These are phyloP conservation scores for Cephaloascus fragrans DNA, from an alignment of 805 yeast genomes.

Conservation along the genomic window DNA sequence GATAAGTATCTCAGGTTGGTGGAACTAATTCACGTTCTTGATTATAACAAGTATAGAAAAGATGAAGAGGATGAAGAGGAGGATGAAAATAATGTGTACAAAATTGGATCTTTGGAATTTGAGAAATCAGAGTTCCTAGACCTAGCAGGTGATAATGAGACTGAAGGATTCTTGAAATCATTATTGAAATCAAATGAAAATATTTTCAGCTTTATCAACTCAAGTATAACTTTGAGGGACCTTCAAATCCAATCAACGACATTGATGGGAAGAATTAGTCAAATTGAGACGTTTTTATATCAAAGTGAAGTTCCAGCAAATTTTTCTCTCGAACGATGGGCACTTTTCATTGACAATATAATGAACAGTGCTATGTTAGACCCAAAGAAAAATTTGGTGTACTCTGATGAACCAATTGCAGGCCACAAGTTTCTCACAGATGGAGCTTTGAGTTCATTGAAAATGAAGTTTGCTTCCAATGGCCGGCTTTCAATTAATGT, in stretches of 20 bases:
- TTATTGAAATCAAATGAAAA: constrained; percentile 18
- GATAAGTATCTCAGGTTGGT: constrained; percentile 56
- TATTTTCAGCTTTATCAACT: constrained; percentile 22
- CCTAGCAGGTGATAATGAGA: constrained; percentile 24
- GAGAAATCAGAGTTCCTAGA: constrained; percentile 30
- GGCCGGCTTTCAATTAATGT: not conserved
- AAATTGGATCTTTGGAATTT: constrained; percentile 35
- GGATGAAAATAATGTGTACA: constrained; percentile 22
- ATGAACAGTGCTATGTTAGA: not conserved
- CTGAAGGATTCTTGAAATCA: constrained; percentile 33
- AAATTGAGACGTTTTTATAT: constrained; percentile 19
- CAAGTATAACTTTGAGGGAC: constrained; percentile 31
- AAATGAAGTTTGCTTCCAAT: constrained; percentile 4
- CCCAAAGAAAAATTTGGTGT: not conserved
- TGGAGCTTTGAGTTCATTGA: constrained; percentile 8
- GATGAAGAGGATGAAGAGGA: constrained; percentile 4
- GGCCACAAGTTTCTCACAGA: constrained; percentile 5
- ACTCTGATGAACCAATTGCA: not conserved
- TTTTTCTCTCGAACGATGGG: constrained; percentile 7
- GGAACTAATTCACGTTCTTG: constrained; percentile 41
- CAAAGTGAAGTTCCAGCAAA: constrained; percentile 21
- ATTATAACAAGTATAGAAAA: constrained; percentile 1
- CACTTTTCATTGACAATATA: not conserved
- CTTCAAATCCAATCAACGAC: constrained; percentile 28
- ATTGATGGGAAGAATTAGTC: constrained; percentile 18